These are phyloP conservation scores for Populus deltoides DNA, from an alignment of 345 rosid genomes.

Conservation along the genomic window DNA sequence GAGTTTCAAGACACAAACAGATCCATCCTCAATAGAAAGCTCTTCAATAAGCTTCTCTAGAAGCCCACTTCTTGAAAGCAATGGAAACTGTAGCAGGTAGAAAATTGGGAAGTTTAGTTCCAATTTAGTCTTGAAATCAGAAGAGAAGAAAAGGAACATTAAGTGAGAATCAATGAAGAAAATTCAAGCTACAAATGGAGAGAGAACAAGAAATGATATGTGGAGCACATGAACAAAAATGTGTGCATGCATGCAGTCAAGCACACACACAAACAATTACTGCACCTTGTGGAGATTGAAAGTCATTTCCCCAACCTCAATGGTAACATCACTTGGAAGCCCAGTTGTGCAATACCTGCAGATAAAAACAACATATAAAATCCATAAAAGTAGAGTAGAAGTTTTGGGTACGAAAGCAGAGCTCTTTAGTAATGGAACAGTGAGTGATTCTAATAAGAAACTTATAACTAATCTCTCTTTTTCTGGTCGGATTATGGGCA, in stretches of 20 bases:
- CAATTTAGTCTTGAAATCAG: neutral
- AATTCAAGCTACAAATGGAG: neutral
- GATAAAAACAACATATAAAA: neutral
- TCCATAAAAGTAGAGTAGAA: neutral
- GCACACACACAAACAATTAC: neutral
- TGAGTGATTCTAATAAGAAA: neutral
- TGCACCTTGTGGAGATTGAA: slow-evolving; percentile 87
- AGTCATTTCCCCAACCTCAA: slow-evolving; percentile 71
- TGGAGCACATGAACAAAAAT: neutral
- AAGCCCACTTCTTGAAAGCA: slow-evolving; percentile 80
- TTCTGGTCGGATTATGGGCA: no score
- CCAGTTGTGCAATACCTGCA: slow-evolving; percentile 72
- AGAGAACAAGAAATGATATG: neutral
- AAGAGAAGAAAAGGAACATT: neutral
- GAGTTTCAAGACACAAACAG: slow-evolving; percentile 47
- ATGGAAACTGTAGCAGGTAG: slow-evolving; percentile 58
- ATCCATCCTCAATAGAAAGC: slow-evolving; percentile 36
- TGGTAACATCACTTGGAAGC: slow-evolving; percentile 66
- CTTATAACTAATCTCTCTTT: no score
- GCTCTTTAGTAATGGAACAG: no score
- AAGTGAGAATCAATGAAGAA: neutral
- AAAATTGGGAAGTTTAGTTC: neutral
- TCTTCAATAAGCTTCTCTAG: slow-evolving; percentile 57
- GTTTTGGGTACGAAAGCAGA: no score
- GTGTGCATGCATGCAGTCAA: neutral